Evolutionary conservation across 2,329 filamentous ascomycete genomes (phyloP).

Genomic region (Sclerotinia borealis): DNA sequence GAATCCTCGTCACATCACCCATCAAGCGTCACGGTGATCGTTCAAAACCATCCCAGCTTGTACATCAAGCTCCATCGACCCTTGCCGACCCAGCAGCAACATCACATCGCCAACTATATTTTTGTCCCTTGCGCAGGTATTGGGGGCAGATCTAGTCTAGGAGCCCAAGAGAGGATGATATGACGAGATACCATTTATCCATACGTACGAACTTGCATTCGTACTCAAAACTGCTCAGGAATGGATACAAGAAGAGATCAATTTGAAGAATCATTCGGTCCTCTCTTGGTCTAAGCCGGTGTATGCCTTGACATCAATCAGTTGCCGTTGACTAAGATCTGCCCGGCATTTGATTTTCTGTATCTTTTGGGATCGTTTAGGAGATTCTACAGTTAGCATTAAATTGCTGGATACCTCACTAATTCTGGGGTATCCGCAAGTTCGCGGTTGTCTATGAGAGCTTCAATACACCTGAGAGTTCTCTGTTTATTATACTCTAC

Average conservation of each 20-base stretch:
- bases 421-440: too few relatives aligned
- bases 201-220: background rate
- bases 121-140: background rate
- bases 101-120: background rate
- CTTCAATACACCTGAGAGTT: too few relatives aligned
- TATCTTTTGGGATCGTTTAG: background rate
- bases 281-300: too few relatives aligned
- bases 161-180: background rate
- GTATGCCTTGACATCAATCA: background rate
- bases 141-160: too few relatives aligned
- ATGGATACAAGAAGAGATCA: background rate
- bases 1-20: background rate
- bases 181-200: too few relatives aligned
- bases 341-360: background rate
- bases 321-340: background rate
- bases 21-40: background rate
- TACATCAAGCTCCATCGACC: background rate
- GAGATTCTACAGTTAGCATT: background rate
- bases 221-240: background rate
- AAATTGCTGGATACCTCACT: too few relatives aligned
- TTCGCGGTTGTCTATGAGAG: too few relatives aligned
- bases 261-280: background rate
- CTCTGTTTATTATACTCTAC: too few relatives aligned
- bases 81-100: background rate
- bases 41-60: background rate